Percentiles rank a stretch among this genome's conserved stretches.
phyloP scores from a whole-genome alignment of 441 rosid genomes.

The Pelargonium myrrhifolium region DNA sequence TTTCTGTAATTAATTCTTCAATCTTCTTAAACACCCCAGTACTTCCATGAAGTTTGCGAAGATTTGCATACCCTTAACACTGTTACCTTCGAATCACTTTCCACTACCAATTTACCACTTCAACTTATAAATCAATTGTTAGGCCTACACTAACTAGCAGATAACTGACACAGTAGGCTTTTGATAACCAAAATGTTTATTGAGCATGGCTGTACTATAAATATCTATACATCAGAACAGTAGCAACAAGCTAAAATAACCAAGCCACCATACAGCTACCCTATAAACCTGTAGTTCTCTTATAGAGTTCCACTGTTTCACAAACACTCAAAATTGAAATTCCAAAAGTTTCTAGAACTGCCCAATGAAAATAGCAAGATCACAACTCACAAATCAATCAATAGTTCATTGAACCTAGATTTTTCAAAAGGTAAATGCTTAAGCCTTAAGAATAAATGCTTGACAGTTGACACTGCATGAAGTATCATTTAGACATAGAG shows the following conservation, averaged over 20 bases:
- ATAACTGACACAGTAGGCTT: not conserved
- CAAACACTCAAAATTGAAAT: too few species aligned
- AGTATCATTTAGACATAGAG: not conserved
- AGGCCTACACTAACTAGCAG: not conserved
- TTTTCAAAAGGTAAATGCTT: not conserved
- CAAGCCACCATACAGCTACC: too few species aligned
- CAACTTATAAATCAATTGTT: not conserved
- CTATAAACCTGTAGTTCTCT: too few species aligned
- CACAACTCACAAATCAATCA: not conserved
- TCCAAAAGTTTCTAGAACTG: too few species aligned
- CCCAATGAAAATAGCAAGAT: not conserved
- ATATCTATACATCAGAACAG: not conserved
- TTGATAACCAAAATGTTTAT: not conserved
- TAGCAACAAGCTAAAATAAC: not conserved
- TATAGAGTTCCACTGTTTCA: too few species aligned
- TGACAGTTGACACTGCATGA: slow-evolving; percentile 2
- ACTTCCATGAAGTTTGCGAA: too few species aligned
- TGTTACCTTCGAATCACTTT: too few species aligned
- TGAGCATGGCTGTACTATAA: not conserved
- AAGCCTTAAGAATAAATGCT: too few species aligned
- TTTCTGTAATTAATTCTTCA: too few species aligned
- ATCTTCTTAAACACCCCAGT: too few species aligned
- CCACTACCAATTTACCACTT: not conserved
- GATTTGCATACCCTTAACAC: too few species aligned
- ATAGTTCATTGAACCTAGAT: too few species aligned